phyloP scores from a whole-genome alignment of 305 asterid genomes.

The Monarda citriodora region DNA sequence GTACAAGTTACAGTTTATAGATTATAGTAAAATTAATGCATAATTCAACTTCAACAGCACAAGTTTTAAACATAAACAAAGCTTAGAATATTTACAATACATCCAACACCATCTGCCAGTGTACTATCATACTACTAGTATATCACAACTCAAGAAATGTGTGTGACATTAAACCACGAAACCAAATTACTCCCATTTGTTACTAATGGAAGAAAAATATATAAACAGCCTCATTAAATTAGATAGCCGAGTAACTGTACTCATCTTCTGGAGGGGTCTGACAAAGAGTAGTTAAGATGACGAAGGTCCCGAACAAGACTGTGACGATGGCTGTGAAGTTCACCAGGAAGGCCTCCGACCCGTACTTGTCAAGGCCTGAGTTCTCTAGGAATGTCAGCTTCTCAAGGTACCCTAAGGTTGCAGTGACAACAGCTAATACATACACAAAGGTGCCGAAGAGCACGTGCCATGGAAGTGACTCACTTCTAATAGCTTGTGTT shows the following conservation, averaged over 20 bases:
- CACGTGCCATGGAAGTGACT: constrained; percentile 93
- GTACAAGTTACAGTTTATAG: no score
- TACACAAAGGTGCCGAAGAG: constrained; percentile 69
- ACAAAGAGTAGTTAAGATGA: constrained; percentile 68
- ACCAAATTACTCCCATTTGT: not conserved
- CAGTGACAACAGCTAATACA: constrained; percentile 64
- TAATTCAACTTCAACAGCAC: no score
- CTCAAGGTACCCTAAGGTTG: constrained; percentile 81
- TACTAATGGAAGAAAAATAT: not conserved
- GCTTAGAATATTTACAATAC: no score
- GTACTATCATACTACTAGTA: no score
- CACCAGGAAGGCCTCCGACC: constrained; percentile 87
- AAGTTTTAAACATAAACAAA: no score
- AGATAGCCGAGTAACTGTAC: constrained; percentile 67
- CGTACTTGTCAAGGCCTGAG: constrained; percentile 68
- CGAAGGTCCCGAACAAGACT: constrained; percentile 71
- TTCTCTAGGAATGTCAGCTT: constrained; percentile 89
- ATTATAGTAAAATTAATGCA: no score
- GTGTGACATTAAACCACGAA: not conserved
- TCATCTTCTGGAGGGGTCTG: constrained; percentile 65
- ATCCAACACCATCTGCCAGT: no score
- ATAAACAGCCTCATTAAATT: constrained; percentile 34
- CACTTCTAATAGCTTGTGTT: constrained; percentile 50
- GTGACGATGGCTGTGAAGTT: constrained; percentile 90
- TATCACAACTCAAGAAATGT: not conserved